A percentile compares a stretch with the other conserved stretches of the same genome.
phyloP scores from a whole-genome alignment of 768 basidiomycete genomes.

The Tulasnella sp. region DNA sequence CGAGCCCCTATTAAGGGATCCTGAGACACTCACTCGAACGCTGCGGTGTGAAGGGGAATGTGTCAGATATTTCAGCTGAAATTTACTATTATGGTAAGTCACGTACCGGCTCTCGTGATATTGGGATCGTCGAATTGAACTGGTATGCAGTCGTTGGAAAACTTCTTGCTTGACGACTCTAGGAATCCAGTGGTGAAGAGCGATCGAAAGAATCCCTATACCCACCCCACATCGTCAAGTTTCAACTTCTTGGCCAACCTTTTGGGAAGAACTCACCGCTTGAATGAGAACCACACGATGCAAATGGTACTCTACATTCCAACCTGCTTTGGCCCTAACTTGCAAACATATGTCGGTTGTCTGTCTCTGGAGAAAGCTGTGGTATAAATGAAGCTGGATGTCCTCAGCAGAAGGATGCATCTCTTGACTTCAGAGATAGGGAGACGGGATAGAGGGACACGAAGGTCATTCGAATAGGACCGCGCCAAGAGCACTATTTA shows the following conservation, averaged over 20 bases:
- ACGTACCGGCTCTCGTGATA: constrained; percentile 73
- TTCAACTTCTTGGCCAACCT: neutral
- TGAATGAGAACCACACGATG: constrained; percentile 84
- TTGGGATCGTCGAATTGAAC: constrained; percentile 73
- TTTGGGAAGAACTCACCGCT: constrained; percentile 39
- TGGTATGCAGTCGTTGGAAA: constrained; percentile 38
- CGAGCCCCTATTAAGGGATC: neutral
- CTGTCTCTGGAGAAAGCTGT: constrained; percentile 51
- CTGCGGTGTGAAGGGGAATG: constrained; percentile 29
- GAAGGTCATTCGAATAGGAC: too few relatives aligned
- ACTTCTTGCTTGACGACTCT: constrained; percentile 36
- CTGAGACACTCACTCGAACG: constrained; percentile 71
- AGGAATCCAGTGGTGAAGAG: constrained; percentile 72
- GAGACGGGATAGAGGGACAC: too few relatives aligned
- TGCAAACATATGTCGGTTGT: constrained; percentile 70
- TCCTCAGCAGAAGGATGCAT: constrained; percentile 9
- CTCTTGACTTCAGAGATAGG: too few relatives aligned
- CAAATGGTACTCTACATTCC: constrained; percentile 61
- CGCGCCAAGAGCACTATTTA: too few relatives aligned
- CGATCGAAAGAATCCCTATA: constrained; percentile 73
- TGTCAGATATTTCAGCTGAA: too few relatives aligned
- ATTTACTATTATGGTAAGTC: neutral
- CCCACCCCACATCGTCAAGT: constrained; percentile 1
- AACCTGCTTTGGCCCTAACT: constrained; percentile 40
- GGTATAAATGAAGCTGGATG: constrained; percentile 63